A percentile compares a stretch with the other conserved stretches of the same genome.
phyloP scores from a whole-genome alignment of 2,329 filamentous ascomycete species.

The Blastomyces percursus region DNA sequence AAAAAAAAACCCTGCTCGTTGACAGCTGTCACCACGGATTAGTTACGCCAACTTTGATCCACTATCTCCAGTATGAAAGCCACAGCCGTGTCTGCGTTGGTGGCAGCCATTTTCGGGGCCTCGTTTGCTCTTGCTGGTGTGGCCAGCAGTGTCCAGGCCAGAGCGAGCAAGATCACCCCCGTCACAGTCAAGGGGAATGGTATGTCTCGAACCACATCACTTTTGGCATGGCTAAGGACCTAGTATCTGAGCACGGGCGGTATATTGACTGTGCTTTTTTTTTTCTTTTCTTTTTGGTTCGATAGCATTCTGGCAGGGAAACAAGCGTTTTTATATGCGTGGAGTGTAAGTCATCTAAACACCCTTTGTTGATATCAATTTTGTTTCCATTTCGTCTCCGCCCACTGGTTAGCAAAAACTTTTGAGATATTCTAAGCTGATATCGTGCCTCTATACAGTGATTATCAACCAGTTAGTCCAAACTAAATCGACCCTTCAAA shows the following conservation, averaged over 20 bases:
- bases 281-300: too few relatives aligned
- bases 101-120: slow-evolving; percentile 37
- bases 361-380: background rate
- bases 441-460: slow-evolving; percentile 42
- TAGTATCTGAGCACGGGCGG: slow-evolving; percentile 3
- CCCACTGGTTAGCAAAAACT: background rate
- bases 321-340: slow-evolving; percentile 45
- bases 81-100: slow-evolving; percentile 35
- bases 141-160: slow-evolving; percentile 32
- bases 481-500: background rate
- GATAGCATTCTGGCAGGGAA: slow-evolving; percentile 51
- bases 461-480: slow-evolving; percentile 49
- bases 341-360: slow-evolving; percentile 26
- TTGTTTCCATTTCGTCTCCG: background rate
- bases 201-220: slow-evolving; percentile 19
- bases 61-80: slow-evolving; percentile 42
- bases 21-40: background rate
- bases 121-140: slow-evolving; percentile 37
- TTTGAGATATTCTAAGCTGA: slow-evolving; percentile 35
- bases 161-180: slow-evolving; percentile 40
- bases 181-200: slow-evolving; percentile 54
- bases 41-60: background rate
- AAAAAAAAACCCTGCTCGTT: background rate
- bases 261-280: slow-evolving; percentile 16
- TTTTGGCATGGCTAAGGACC: background rate